phyloP scores from a whole-genome alignment of 352 stramenopile species.

The Globisporangium cederbergense region DNA sequence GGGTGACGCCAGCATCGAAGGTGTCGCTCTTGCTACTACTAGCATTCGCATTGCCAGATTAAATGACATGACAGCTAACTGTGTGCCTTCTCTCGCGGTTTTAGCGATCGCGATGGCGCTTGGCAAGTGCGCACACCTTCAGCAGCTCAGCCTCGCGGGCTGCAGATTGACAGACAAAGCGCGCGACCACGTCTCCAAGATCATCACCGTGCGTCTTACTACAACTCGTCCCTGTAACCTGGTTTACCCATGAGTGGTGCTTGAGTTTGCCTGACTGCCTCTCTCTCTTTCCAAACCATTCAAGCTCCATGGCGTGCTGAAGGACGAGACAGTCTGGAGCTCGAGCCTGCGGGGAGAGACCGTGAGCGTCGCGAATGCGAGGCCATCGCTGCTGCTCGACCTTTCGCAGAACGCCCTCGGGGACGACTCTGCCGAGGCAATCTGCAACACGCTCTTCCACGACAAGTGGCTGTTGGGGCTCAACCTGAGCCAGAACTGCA shows the following conservation, averaged over 20 bases:
- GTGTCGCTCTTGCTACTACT: not conserved
- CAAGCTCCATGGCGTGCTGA: conserved; percentile 48
- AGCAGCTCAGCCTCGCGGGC: conserved; percentile 38
- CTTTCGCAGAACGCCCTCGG: conserved; percentile 45
- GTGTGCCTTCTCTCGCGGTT: not conserved
- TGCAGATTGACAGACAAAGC: conserved; percentile 51
- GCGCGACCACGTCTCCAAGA: conserved; percentile 51
- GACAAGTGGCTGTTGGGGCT: conserved; percentile 66
- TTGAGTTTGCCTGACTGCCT: not conserved
- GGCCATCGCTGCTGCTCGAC: conserved; percentile 37
- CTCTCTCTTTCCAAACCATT: not conserved
- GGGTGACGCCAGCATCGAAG: conserved; percentile 17
- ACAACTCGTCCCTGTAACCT: too few relatives aligned
- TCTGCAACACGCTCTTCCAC: conserved; percentile 54
- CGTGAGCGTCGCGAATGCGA: not conserved
- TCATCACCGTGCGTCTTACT: conserved; percentile 35
- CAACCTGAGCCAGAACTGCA: conserved; percentile 41
- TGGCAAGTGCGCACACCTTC: conserved; percentile 34
- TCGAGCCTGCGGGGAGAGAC: conserved; percentile 42
- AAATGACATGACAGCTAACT: not conserved
- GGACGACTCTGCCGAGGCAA: conserved; percentile 30
- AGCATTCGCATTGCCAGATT: not conserved
- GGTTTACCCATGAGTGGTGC: not conserved
- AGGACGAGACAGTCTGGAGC: conserved; percentile 55
- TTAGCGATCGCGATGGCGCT: conserved; percentile 36